phyloP scores from a whole-genome alignment of 2,329 filamentous ascomycete genomes.

The Elsinoe batatas region DNA sequence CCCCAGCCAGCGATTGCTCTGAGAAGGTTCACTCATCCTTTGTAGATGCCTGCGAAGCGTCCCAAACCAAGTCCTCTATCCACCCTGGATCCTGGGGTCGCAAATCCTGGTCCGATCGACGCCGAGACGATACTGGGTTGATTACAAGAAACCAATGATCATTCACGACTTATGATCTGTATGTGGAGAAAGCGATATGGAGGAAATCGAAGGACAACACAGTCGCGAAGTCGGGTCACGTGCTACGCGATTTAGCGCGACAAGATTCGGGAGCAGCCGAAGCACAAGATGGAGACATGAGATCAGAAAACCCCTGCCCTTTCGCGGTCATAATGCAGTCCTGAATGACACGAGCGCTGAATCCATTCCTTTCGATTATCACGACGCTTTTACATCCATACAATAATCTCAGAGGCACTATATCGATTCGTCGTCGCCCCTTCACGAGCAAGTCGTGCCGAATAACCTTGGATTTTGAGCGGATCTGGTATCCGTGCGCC shows the following conservation, averaged over 20 bases:
- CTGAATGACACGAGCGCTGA: background rate
- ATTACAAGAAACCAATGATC: background rate
- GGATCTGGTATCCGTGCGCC: background rate
- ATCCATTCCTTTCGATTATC: too few species aligned
- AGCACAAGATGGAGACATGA: background rate
- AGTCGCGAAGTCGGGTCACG: background rate
- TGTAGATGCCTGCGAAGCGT: background rate
- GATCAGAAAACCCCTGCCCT: background rate
- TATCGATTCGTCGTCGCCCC: too few species aligned
- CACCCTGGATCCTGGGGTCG: slow-evolving; percentile 17
- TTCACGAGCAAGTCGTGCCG: background rate
- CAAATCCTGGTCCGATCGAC: slow-evolving; percentile 18
- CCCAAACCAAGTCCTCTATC: slow-evolving; percentile 11
- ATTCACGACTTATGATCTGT: background rate
- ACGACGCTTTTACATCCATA: too few species aligned
- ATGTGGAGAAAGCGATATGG: background rate
- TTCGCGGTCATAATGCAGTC: background rate
- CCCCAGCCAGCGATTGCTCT: background rate
- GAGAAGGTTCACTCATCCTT: background rate
- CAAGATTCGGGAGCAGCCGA: slow-evolving; percentile 2
- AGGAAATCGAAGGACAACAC: too few species aligned
- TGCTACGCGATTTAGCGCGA: background rate
- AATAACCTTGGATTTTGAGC: background rate
- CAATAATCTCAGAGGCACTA: too few species aligned
- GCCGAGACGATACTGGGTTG: background rate